phyloP scores from a whole-genome alignment of 140 eudicot species.

The Ambrosia hybrid region DNA sequence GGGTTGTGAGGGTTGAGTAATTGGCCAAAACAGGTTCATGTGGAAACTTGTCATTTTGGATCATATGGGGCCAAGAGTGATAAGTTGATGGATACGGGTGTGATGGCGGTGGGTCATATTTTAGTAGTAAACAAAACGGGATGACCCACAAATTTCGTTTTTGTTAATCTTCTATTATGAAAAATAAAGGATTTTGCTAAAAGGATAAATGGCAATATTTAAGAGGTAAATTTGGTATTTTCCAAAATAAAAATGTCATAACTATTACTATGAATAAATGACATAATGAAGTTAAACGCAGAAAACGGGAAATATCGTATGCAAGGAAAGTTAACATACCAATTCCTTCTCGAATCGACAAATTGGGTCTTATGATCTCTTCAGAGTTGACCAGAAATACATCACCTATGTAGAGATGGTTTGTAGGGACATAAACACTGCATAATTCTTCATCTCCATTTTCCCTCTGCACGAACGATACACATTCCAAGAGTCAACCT shows the following conservation, averaged over 20 bases:
- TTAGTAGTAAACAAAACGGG: no score
- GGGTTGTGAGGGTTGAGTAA: no score
- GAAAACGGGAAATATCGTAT: not conserved
- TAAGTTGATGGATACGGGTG: no score
- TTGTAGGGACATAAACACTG: slow-evolving; percentile 87
- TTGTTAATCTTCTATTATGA: no score
- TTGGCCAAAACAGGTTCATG: no score
- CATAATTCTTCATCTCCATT: slow-evolving; percentile 81
- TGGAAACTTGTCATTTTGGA: no score
- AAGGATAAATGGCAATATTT: no score
- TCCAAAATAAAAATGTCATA: not conserved
- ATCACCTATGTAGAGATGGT: slow-evolving; percentile 85
- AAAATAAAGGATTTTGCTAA: no score
- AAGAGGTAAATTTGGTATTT: no score
- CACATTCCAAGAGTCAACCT: slow-evolving; percentile 1
- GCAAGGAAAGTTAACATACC: slow-evolving; percentile 36
- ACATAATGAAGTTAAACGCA: not conserved
- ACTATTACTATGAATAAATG: not conserved
- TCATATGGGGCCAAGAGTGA: no score
- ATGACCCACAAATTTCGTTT: no score
- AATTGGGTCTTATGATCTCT: slow-evolving; percentile 76
- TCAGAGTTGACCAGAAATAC: slow-evolving; percentile 74
- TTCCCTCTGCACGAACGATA: slow-evolving; percentile 53
- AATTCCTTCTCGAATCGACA: slow-evolving; percentile 90
- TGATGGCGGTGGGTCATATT: no score